A percentile compares a stretch with the other conserved stretches of the same genome.
phyloP scores from a whole-genome alignment of 192 early-diverging fungal species.

The Neocallimastix lanati region DNA sequence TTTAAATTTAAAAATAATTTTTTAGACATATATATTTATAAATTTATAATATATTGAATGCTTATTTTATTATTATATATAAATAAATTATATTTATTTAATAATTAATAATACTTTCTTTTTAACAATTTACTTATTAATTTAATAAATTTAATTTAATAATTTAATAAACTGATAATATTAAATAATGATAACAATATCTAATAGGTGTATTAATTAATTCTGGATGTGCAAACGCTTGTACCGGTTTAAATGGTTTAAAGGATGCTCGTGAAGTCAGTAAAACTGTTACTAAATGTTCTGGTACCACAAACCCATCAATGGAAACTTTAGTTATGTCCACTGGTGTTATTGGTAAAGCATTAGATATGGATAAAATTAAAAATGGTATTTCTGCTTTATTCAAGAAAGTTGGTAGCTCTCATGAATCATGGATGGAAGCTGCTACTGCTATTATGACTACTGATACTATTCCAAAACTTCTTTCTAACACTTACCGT shows the following conservation, averaged over 20 bases:
- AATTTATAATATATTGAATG: too few relatives aligned
- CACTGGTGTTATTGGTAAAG: conserved; percentile 92
- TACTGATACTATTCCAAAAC: conserved; percentile 92
- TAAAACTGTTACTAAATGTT: conserved; percentile 27
- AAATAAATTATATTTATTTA: too few relatives aligned
- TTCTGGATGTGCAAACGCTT: conserved; percentile 90
- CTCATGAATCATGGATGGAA: conserved; percentile 58
- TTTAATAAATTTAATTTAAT: too few relatives aligned
- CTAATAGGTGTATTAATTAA: conserved; percentile 58
- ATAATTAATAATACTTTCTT: too few relatives aligned
- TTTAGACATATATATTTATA: too few relatives aligned
- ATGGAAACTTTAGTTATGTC: conserved; percentile 59
- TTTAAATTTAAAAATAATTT: too few relatives aligned
- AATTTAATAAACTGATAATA: too few relatives aligned
- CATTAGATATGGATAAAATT: conserved; percentile 68
- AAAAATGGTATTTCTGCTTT: conserved; percentile 30
- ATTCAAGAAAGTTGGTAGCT: not conserved
- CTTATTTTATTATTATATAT: too few relatives aligned
- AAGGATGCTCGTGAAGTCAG: conserved; percentile 56
- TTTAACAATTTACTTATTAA: too few relatives aligned
- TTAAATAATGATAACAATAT: too few relatives aligned
- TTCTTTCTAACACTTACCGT: conserved; percentile 38
- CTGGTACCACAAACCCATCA: conserved; percentile 15
- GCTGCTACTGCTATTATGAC: conserved; percentile 87
- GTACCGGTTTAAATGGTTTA: conserved; percentile 71